A percentile compares a stretch with the other conserved stretches of the same genome.
These are phyloP conservation scores for Byssoonygena ceratinophila DNA, from an alignment of 2,329 filamentous ascomycete species.

Conservation along the genomic window DNA sequence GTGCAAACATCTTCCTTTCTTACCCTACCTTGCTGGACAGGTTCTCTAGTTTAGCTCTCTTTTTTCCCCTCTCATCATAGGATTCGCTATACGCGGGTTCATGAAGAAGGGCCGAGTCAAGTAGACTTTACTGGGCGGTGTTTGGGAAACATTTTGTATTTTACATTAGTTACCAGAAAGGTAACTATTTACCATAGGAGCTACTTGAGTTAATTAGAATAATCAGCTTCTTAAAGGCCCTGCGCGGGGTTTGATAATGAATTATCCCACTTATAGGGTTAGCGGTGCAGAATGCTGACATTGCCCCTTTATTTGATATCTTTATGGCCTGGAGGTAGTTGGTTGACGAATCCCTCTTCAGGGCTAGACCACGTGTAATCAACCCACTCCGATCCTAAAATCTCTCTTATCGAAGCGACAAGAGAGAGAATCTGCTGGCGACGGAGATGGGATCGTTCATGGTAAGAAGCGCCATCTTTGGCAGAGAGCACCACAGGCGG, in stretches of 20 bases:
- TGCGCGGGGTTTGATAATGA: too few species aligned
- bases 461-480: constrained; percentile 30
- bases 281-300: constrained; percentile 11
- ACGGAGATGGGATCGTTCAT: constrained; percentile 31
- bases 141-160: not conserved
- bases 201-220: too few species aligned
- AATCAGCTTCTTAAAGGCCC: too few species aligned
- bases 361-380: constrained; percentile 40
- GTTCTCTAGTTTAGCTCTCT: not conserved
- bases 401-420: constrained; percentile 29
- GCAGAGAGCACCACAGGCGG: constrained; percentile 24
- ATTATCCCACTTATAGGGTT: not conserved
- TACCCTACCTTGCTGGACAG: not conserved
- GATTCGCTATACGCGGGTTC: constrained; percentile 14
- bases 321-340: constrained; percentile 17
- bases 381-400: constrained; percentile 34
- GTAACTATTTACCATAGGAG: too few species aligned
- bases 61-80: constrained; percentile 17
- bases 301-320: constrained; percentile 18
- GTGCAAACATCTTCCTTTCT: not conserved
- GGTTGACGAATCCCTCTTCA: constrained; percentile 33
- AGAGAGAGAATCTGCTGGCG: constrained; percentile 27
- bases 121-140: not conserved
- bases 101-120: constrained; percentile 13
- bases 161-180: too few species aligned